Evolutionary conservation across 2,329 filamentous ascomycete genomes (phyloP), one percentile per base, ranked within the genome.

Genomic region (Teratosphaeria epicoccoides): DNA sequence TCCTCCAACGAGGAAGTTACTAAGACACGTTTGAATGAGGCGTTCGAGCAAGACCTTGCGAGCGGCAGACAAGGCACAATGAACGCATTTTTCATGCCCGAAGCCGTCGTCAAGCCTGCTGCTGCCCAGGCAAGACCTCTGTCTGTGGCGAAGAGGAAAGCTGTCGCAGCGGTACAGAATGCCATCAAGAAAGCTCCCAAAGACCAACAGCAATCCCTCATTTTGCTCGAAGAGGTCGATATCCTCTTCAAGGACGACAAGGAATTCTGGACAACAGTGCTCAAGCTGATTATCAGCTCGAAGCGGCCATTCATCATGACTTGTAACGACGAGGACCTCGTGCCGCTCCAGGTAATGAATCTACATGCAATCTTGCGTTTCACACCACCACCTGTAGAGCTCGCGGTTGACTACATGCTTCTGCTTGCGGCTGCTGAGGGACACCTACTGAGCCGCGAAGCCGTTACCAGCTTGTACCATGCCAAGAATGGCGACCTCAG

Each of bases 201-300:
- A 46, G 63, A 66, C 44, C 91, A 97, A 67, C 95, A 94, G 61
- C 93, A 98, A 68, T 97, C 91, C 0, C 73, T 98, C 20, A 96
- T 98, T 55, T 75, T 98, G 1, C 75, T 98, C 1, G 93, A 98
- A 68, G 93, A 98, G 69, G 88, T 88, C 0, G 94, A 98, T 63
- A 73, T 97, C 14, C 76, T 98, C 1, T 98, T 93, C 66, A 90
- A 95, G 50, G 91, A 97, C 66, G 93, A 98, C 66, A 91, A 88
- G 68, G 85, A 91, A 56, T 98, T 98, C 64, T 98, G 93, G 93
- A 71, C 78, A 1, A 93, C 88, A 0, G 79, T 97, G 3, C 75
- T 87, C 44, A 78, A 79, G 20, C 77, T 98, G 53, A 88, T 95
- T 52, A 73, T 76, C 9, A 85, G 89, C 60, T 96, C 93, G 0